Evolutionary conservation across 495 filamentous ascomycete species (phyloP).

Genomic region (Chaetomium cochliodes): DNA sequence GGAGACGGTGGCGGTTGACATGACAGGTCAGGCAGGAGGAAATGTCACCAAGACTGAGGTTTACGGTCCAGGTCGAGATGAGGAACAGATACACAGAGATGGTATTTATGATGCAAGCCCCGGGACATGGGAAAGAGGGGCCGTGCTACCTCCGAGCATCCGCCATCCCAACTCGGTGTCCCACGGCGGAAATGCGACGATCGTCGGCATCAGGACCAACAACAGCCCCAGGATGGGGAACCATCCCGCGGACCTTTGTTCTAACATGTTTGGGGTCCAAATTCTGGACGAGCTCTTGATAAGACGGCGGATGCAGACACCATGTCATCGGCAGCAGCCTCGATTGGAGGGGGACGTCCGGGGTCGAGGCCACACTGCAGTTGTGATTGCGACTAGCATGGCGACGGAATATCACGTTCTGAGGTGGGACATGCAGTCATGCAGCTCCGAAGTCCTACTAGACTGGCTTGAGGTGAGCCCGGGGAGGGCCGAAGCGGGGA

Average conservation of each 20-base stretch:
- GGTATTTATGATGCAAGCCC: not conserved
- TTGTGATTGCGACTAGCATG: slow-evolving; percentile 11
- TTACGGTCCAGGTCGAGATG: not conserved
- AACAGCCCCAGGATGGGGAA: not conserved
- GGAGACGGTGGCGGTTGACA: slow-evolving; percentile 1
- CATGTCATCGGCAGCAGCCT: not conserved
- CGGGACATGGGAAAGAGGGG: not conserved
- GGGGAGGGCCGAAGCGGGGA: not conserved
- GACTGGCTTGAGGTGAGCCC: not conserved
- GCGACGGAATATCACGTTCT: not conserved
- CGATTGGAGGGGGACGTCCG: slow-evolving; percentile 5
- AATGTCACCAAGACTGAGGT: not conserved
- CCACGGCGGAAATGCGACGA: not conserved
- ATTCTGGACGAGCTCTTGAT: slow-evolving; percentile 5
- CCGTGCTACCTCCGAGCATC: not conserved
- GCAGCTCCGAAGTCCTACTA: not conserved
- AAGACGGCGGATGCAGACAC: slow-evolving; percentile 12
- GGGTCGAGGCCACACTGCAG: slow-evolving; percentile 6
- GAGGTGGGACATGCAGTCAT: not conserved
- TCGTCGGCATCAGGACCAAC: not conserved
- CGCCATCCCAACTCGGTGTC: not conserved
- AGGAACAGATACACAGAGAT: not conserved
- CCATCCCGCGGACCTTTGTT: not conserved
- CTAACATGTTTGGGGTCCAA: not conserved
- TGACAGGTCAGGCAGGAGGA: not conserved